phyloP scores from a whole-genome alignment of 208 protist genomes.

The Trypanosoma avium region DNA sequence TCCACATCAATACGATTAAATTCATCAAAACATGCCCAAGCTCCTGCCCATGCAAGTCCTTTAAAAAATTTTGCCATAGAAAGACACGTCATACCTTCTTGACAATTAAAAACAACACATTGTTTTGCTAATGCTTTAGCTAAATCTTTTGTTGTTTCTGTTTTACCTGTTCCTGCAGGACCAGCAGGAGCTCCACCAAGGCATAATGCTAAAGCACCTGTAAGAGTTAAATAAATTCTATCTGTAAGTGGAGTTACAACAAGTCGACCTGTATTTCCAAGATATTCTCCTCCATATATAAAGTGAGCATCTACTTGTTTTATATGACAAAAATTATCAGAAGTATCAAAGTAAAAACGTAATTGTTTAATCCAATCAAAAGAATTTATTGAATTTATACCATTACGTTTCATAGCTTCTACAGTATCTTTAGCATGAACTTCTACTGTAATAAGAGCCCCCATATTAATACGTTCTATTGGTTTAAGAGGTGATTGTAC shows the following conservation, averaged over 20 bases:
- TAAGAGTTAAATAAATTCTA: conserved; percentile 97
- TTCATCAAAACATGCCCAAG: conserved; percentile 99
- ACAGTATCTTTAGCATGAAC: conserved; percentile 97
- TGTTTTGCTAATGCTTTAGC: conserved; percentile 97
- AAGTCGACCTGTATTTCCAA: conserved; percentile 96
- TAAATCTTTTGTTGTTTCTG: conserved; percentile 97
- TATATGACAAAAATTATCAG: conserved; percentile 83
- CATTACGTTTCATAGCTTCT: conserved; percentile 62
- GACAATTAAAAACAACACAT: conserved; percentile 98
- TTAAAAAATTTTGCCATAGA: conserved; percentile 98
- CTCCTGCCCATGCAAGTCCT: conserved; percentile 95
- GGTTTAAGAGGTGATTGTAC: conserved; percentile 88
- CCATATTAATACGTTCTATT: conserved; percentile 92
- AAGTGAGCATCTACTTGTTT: conserved; percentile 94
- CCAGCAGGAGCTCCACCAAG: conserved; percentile 94
- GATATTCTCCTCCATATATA: conserved; percentile 96
- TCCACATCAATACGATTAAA: conserved; percentile 99
- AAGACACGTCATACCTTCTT: conserved; percentile 95
- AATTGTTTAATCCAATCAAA: conserved; percentile 98
- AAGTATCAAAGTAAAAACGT: conserved; percentile 95
- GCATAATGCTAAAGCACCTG: conserved; percentile 91
- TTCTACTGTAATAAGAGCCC: conserved; percentile 97
- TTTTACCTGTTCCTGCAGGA: conserved; percentile 93
- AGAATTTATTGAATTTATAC: conserved; percentile 66
- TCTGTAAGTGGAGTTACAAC: conserved; percentile 97